Conservation (phyloP, 352 stramenopile genomes). For the Pythium volutum region DNA sequence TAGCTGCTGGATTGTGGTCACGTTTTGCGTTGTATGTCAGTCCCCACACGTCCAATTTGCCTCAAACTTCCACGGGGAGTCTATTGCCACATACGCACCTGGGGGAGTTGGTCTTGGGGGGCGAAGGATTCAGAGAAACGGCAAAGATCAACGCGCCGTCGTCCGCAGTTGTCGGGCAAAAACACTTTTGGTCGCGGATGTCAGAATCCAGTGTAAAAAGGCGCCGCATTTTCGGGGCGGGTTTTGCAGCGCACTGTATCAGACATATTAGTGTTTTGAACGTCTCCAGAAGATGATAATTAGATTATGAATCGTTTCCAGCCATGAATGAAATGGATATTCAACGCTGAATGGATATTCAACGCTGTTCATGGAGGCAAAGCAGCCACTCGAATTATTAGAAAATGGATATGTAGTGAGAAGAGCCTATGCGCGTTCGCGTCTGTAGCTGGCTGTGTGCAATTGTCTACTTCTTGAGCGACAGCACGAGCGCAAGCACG, state of each 20-base stretch:
- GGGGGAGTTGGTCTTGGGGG: background rate
- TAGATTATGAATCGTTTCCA: background rate
- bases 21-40: constrained; percentile 6
- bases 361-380: no score
- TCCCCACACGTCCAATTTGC: constrained; percentile 5
- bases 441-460: background rate
- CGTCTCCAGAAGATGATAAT: constrained; percentile 7
- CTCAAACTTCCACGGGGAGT: constrained; percentile 2
- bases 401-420: background rate
- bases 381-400: background rate
- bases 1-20: constrained; percentile 6
- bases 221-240: constrained; percentile 1
- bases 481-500: constrained; percentile 13
- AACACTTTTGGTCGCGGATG: constrained; percentile 5
- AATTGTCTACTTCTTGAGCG: constrained; percentile 16
- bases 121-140: background rate
- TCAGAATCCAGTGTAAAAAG: constrained; percentile 5
- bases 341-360: background rate
- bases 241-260: background rate
- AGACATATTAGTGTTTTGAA: constrained; percentile 15
- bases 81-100: background rate
- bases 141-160: constrained; percentile 5
- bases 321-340: background rate
- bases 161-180: background rate
- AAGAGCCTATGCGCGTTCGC: background rate